Percentiles rank a stretch among this genome's conserved stretches.
phyloP scores from a whole-genome alignment of 2,329 filamentous ascomycete species.

The Penicillium rolfsii region DNA sequence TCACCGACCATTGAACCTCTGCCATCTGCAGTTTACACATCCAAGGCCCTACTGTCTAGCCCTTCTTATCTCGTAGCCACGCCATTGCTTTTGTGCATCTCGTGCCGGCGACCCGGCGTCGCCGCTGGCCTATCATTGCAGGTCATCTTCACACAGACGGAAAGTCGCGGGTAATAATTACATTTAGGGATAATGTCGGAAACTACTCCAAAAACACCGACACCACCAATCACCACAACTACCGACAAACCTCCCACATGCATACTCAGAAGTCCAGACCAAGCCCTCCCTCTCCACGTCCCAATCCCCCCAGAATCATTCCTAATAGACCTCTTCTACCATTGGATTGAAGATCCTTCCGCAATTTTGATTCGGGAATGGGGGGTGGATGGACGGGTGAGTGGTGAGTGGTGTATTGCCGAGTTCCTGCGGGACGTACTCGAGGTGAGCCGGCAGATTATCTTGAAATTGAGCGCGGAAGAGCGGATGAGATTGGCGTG shows the following conservation, averaged over 20 bases:
- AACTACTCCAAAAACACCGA: background rate
- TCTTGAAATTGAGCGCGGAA: background rate
- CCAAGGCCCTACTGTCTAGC: background rate
- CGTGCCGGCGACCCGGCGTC: background rate
- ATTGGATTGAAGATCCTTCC: background rate
- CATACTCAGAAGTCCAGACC: too few species aligned
- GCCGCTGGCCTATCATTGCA: background rate
- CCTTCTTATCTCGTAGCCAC: background rate
- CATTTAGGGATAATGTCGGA: background rate
- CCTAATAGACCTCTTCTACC: background rate
- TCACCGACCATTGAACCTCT: constrained; percentile 1
- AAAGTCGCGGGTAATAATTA: too few species aligned
- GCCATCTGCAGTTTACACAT: background rate
- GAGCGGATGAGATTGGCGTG: background rate
- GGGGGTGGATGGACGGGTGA: background rate
- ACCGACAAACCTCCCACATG: background rate
- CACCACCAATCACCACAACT: background rate
- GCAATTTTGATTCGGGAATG: background rate
- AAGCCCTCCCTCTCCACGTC: background rate
- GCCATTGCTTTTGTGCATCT: constrained; percentile 4
- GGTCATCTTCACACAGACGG: too few species aligned
- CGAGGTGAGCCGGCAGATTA: background rate
- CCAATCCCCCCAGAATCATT: background rate
- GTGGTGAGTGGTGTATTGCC: background rate
- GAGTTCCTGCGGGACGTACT: background rate